A percentile compares a stretch with the other conserved stretches of the same genome.
These are phyloP conservation scores for Fermentozyma sake DNA, from an alignment of 1,139 yeast species.

Conservation along the genomic window DNA sequence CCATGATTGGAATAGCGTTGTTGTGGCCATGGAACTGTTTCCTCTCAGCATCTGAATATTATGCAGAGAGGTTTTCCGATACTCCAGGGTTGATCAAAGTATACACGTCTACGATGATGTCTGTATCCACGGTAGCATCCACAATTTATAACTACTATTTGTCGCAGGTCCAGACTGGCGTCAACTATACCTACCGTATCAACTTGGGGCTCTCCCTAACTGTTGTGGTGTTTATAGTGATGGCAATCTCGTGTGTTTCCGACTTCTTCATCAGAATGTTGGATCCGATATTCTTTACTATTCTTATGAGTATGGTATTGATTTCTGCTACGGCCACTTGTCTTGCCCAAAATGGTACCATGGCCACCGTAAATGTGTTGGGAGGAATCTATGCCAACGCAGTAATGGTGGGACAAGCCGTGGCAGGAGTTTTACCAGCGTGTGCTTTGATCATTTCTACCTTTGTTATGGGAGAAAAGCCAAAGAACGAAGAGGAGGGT, in stretches of 20 bases:
- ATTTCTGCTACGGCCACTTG: slow-evolving; percentile 64
- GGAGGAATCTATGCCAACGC: slow-evolving; percentile 82
- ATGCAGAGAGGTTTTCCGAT: slow-evolving; percentile 57
- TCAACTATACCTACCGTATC: slow-evolving; percentile 58
- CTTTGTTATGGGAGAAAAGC: slow-evolving; percentile 37
- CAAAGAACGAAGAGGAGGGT: slow-evolving; percentile 10
- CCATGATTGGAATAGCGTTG: slow-evolving; percentile 68
- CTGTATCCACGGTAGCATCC: slow-evolving; percentile 73
- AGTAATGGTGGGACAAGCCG: slow-evolving; percentile 90
- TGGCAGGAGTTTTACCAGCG: slow-evolving; percentile 90
- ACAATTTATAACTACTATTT: slow-evolving; percentile 56
- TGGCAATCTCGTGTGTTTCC: slow-evolving; percentile 49
- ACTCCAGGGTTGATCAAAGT: slow-evolving; percentile 51
- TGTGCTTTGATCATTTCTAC: slow-evolving; percentile 62
- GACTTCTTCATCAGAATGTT: slow-evolving; percentile 33
- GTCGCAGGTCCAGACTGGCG: slow-evolving; percentile 66
- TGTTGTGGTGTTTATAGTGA: slow-evolving; percentile 47
- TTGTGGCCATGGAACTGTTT: slow-evolving; percentile 98
- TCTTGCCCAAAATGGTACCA: slow-evolving; percentile 81
- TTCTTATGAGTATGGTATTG: slow-evolving; percentile 55
- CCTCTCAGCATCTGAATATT: slow-evolving; percentile 80
- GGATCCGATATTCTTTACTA: slow-evolving; percentile 37
- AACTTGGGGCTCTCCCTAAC: slow-evolving; percentile 56
- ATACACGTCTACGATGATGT: slow-evolving; percentile 86
- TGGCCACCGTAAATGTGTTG: slow-evolving; percentile 79